These are phyloP conservation scores for Botrytis fabae DNA, from an alignment of 2,329 filamentous ascomycete genomes.

Conservation along the genomic window DNA sequence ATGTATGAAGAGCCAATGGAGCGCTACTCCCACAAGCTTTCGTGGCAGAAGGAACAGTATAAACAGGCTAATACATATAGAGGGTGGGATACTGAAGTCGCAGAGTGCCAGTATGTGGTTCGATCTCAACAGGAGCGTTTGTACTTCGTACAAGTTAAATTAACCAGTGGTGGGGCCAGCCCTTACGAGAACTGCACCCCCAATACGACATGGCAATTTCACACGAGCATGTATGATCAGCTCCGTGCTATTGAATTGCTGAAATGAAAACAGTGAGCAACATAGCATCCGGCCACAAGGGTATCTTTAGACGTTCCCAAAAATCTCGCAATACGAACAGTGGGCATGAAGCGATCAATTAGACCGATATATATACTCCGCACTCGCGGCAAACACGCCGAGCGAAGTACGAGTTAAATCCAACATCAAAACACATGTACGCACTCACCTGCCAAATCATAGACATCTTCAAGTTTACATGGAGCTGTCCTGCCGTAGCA, in stretches of 20 bases:
- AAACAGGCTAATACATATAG: background rate
- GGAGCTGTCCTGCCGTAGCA: background rate
- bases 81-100: too few species aligned
- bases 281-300: background rate
- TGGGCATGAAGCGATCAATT: background rate
- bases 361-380: background rate
- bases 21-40: background rate
- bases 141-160: conserved; percentile 3
- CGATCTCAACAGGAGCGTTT: background rate
- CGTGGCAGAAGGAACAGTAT: background rate
- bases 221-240: background rate
- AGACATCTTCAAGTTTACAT: background rate
- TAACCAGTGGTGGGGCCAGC: background rate
- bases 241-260: background rate
- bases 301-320: background rate
- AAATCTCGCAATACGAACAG: background rate
- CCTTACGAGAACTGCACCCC: background rate
- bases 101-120: too few species aligned
- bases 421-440: background rate
- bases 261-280: background rate
- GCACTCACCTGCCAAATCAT: background rate
- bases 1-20: background rate
- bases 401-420: background rate
- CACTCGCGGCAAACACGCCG: background rate
- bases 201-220: background rate